Conservation (phyloP, 192 early-diverging fungal species). For the Geranomyces michiganensis region DNA sequence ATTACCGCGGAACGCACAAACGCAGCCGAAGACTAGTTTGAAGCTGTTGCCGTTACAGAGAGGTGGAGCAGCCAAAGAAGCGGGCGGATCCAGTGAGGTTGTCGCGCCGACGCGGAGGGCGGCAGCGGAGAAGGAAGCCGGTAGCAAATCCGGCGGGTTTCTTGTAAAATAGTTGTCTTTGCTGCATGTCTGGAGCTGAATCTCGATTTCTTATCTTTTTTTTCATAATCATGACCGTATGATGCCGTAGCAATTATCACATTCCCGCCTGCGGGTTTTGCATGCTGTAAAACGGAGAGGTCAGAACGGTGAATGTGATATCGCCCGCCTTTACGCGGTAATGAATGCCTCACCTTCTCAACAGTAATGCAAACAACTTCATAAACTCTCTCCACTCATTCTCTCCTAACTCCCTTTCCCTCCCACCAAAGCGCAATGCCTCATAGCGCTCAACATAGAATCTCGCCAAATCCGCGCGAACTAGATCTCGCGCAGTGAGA, state of each 20-base stretch:
- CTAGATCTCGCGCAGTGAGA: constrained; percentile 2
- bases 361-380: constrained; percentile 30
- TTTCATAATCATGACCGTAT: no score
- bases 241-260: no score
- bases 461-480: constrained; percentile 17
- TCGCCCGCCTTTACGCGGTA: background rate
- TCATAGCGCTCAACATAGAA: constrained; percentile 40
- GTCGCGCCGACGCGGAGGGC: background rate
- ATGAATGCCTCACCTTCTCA: constrained; percentile 8
- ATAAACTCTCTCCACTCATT: constrained; percentile 42
- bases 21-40: constrained; percentile 3
- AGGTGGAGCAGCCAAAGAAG: background rate
- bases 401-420: constrained; percentile 16
- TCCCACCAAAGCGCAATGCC: constrained; percentile 20
- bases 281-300: background rate
- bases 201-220: no score
- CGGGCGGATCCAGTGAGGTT: background rate
- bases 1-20: background rate
- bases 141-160: constrained; percentile 8
- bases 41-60: constrained; percentile 13
- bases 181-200: no score
- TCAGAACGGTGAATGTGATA: background rate
- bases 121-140: constrained; percentile 1
- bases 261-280: constrained; percentile 1
- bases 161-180: constrained; percentile 1